Evolutionary conservation across 2,329 filamentous ascomycete species (phyloP), one percentile per base, ranked within the genome.

Genomic region (Ilyonectria mors-panacis): DNA sequence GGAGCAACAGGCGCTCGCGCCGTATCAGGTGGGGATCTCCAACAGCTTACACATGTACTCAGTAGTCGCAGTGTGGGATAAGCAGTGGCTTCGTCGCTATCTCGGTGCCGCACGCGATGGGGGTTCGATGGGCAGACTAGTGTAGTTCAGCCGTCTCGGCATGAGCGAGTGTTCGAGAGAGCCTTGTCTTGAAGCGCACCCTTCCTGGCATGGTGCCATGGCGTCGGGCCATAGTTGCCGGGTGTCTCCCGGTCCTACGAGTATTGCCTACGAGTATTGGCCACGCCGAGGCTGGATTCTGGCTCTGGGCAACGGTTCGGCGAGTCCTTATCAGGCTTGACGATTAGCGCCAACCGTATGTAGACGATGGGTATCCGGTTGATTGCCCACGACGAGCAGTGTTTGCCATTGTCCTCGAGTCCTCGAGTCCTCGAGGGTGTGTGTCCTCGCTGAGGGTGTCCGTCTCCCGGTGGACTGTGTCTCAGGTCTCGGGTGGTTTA

Each of bases 71-170:
- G 48, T 54, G 48, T 50, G 59, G 59, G 64, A 63, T 63, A 58
- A 45, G 59, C 47, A 63, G 48, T 57, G 57, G 58, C 58, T 66
- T 66, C 54, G 45, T 50, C 50, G 53, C 63, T 66, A 66, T 66
- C 63, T 61, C 58, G 63, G 63, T 66, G 63, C 63, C 63, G 57
- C 58, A 53, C 51, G 37, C 58, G 28, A 30, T 54, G 63, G 54
- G 42, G 30, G 28, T 21, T 58, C 63, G 56, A 55, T 67, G 56
- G 59, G 55, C 23, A 28, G 42, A 10, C 54, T 57, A 57, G 54
- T 57, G 39, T 42, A 50, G 37, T 42, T 63, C 59, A 67, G 65
- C 63, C 63, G 63, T 66, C 51, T 56, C 63, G 58, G 59, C 58
- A 54, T 66, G 58, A 56, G 63, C 59, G 57, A 61, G 63, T 23